These are phyloP conservation scores for Rhipidocladum racemiflorum DNA, from an alignment of 176 grass and related monocot species.

Conservation along the genomic window DNA sequence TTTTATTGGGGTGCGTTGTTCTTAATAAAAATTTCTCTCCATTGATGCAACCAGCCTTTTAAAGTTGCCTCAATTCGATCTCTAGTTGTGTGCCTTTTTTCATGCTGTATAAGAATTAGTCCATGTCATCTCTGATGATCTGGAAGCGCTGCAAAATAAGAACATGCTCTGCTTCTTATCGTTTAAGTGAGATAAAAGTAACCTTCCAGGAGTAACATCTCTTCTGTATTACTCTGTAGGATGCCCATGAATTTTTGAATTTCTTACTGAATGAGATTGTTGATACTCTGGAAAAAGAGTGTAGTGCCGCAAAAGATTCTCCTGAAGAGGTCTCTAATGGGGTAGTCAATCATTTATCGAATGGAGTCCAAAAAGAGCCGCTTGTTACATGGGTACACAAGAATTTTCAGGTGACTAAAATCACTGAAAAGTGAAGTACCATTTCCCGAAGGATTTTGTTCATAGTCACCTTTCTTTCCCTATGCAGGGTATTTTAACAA, in stretches of 20 bases:
- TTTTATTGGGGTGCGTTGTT: background rate
- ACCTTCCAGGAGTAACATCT: conserved; percentile 18
- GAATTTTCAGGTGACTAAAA: conserved; percentile 72
- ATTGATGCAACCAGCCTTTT: background rate
- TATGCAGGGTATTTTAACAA: conserved; percentile 82
- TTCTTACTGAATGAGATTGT: conserved; percentile 94
- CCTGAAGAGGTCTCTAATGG: conserved; percentile 54
- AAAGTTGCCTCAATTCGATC: background rate
- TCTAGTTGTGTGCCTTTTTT: background rate
- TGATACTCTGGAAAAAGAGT: conserved; percentile 84
- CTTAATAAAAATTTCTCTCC: conserved; percentile 10
- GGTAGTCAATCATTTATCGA: conserved; percentile 21
- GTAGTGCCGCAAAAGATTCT: conserved; percentile 42
- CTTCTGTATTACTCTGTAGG: conserved; percentile 53
- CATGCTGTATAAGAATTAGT: background rate
- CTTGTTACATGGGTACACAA: conserved; percentile 80
- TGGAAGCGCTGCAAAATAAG: background rate
- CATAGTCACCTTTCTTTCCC: conserved; percentile 8
- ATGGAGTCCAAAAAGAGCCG: conserved; percentile 54
- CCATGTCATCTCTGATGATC: background rate
- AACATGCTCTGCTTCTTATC: background rate
- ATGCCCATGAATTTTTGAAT: conserved; percentile 95
- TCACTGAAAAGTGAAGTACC: background rate
- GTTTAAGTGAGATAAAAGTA: conserved; percentile 7
- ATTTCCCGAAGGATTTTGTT: background rate